These are phyloP conservation scores for Acanthamoeba royreba DNA, from an alignment of 208 protist genomes.

Conservation along the genomic window DNA sequence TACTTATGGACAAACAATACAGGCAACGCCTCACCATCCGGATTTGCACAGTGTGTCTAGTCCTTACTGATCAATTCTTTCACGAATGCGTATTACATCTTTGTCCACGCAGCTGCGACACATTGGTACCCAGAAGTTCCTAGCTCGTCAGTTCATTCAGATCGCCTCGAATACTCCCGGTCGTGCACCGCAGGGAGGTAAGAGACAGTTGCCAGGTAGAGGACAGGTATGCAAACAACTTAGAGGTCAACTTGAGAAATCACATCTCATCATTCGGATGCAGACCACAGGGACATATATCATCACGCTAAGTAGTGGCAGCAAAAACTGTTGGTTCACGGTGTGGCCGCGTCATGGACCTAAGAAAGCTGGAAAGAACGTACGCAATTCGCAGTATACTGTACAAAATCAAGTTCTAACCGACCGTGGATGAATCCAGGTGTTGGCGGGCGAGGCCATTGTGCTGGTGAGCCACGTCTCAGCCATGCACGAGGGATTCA, in stretches of 20 bases:
- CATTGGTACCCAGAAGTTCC: constrained; percentile 28
- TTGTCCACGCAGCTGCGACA: not conserved
- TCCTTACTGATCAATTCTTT: too few relatives aligned
- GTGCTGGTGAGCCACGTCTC: constrained; percentile 30
- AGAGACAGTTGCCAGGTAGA: too few relatives aligned
- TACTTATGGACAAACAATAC: constrained; percentile 38
- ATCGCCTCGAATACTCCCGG: not conserved
- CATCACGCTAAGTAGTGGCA: constrained; percentile 12
- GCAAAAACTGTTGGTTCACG: constrained; percentile 53
- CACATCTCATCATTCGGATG: not conserved
- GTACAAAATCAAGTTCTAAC: not conserved
- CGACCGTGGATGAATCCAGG: not conserved
- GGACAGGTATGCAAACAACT: too few relatives aligned
- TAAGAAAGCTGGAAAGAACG: constrained; percentile 33
- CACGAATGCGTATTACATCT: too few relatives aligned
- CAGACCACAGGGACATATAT: not conserved
- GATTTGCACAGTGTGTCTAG: too few relatives aligned
- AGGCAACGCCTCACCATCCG: too few relatives aligned
- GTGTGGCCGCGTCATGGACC: constrained; percentile 2
- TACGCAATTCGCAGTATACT: too few relatives aligned
- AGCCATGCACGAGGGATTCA: not conserved
- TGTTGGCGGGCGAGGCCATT: not conserved
- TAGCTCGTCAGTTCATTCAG: not conserved
- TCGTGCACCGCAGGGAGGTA: not conserved
- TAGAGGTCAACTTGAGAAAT: too few relatives aligned